These are phyloP conservation scores for Zygoascus meyerae DNA, from an alignment of 1,139 yeast species.

Conservation along the genomic window DNA sequence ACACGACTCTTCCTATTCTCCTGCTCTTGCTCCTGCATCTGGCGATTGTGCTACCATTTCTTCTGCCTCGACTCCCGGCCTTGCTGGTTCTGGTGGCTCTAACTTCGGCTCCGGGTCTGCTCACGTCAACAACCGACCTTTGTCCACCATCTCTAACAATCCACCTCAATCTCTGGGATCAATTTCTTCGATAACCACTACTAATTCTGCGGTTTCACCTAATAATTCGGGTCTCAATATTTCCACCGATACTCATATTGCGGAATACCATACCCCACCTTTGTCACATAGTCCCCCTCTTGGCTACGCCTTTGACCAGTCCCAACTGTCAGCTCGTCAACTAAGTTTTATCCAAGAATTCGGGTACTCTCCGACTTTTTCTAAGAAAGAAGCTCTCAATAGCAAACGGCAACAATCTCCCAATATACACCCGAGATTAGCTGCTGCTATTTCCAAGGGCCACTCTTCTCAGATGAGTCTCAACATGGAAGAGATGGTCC, in stretches of 20 bases:
- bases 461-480: neutral
- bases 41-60: neutral
- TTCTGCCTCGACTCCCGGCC: neutral
- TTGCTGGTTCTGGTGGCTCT: too few species aligned
- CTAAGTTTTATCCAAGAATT: constrained; percentile 2
- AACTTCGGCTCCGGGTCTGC: too few species aligned
- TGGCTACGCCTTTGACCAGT: neutral
- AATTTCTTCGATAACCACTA: neutral
- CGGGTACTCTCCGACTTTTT: neutral
- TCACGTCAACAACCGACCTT: too few species aligned
- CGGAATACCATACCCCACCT: neutral
- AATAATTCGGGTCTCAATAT: neutral
- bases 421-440: neutral
- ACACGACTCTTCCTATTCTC: neutral
- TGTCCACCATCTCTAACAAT: neutral
- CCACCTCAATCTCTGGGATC: neutral
- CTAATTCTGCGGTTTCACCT: neutral
- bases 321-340: neutral
- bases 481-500: constrained; percentile 7
- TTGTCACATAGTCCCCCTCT: neutral
- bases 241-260: neutral
- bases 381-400: neutral
- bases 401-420: neutral
- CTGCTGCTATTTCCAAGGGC: neutral
- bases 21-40: neutral